These are phyloP conservation scores for Solanum bulbocastanum DNA, from an alignment of 257 asterid genomes.

Conservation along the genomic window DNA sequence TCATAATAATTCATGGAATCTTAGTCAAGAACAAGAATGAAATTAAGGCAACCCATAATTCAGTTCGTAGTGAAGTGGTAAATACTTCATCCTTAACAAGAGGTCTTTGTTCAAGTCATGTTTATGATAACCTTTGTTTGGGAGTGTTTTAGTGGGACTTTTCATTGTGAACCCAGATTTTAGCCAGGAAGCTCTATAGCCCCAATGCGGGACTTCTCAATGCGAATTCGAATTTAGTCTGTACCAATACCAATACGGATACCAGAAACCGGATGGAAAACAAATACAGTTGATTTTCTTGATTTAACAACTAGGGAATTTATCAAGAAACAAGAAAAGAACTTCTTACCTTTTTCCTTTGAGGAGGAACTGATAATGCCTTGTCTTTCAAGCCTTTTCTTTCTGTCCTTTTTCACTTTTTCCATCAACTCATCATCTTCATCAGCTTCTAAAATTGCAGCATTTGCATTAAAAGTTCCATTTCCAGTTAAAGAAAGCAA, in stretches of 20 bases:
- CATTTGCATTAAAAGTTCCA: constrained; percentile 34
- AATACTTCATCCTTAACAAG: neutral
- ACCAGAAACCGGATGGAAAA: neutral
- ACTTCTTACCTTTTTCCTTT: constrained; percentile 51
- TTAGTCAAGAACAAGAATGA: neutral
- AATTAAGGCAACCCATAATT: neutral
- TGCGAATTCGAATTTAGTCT: neutral
- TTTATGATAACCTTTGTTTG: neutral
- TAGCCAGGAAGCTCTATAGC: neutral
- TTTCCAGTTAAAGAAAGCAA: constrained; percentile 22
- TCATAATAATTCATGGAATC: neutral
- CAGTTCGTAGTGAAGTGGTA: neutral
- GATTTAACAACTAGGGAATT: neutral
- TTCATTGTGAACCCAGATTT: neutral
- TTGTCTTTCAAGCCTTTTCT: constrained; percentile 79
- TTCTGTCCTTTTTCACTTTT: constrained; percentile 74
- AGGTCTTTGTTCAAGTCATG: neutral
- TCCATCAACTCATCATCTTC: constrained; percentile 83
- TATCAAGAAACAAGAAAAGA: neutral
- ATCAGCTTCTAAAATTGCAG: constrained; percentile 86
- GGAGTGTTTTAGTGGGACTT: neutral
- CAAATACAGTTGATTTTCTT: neutral
- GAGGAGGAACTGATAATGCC: constrained; percentile 44
- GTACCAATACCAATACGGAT: neutral
- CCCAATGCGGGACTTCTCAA: neutral